Conservation (phyloP, 345 rosid genomes). For the Camelina laxa region DNA sequence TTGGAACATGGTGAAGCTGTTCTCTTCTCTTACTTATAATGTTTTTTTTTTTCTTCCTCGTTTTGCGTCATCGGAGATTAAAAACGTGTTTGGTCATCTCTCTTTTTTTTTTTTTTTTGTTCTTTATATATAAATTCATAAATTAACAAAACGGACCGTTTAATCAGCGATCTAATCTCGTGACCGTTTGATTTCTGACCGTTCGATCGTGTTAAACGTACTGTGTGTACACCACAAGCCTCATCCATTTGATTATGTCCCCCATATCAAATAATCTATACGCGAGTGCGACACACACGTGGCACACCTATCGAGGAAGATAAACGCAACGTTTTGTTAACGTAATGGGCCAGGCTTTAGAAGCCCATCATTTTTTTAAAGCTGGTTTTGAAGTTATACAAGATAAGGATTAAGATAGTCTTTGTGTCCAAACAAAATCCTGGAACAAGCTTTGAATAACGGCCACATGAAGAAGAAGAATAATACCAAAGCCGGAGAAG, state of each 20-base stretch:
- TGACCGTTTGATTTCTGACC: background rate
- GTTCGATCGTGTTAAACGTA: slow-evolving; percentile 1
- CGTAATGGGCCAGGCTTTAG: background rate
- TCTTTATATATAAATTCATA: background rate
- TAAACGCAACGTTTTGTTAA: background rate
- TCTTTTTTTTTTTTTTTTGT: slow-evolving; percentile 15
- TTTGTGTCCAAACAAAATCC: slow-evolving; percentile 29
- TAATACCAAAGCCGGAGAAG: slow-evolving; percentile 6
- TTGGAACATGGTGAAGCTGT: slow-evolving; percentile 32
- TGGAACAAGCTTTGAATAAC: slow-evolving; percentile 16
- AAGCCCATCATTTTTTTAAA: background rate
- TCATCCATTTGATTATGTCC: background rate
- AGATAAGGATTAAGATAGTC: slow-evolving; percentile 3
- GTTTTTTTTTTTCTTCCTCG: slow-evolving; percentile 11
- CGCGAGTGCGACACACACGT: slow-evolving; percentile 22
- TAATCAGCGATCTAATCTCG: slow-evolving; percentile 1
- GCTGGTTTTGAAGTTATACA: background rate
- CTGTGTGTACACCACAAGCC: too few relatives aligned
- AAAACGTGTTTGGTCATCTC: slow-evolving; percentile 75
- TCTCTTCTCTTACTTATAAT: slow-evolving; percentile 12
- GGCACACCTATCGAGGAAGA: slow-evolving; percentile 30
- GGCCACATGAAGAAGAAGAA: slow-evolving; percentile 31
- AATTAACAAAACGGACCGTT: slow-evolving; percentile 39
- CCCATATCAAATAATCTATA: slow-evolving; percentile 20
- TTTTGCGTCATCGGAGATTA: slow-evolving; percentile 28